Evolutionary conservation across 208 protist species (phyloP).

Genomic region (Wallacemonas sp.): DNA sequence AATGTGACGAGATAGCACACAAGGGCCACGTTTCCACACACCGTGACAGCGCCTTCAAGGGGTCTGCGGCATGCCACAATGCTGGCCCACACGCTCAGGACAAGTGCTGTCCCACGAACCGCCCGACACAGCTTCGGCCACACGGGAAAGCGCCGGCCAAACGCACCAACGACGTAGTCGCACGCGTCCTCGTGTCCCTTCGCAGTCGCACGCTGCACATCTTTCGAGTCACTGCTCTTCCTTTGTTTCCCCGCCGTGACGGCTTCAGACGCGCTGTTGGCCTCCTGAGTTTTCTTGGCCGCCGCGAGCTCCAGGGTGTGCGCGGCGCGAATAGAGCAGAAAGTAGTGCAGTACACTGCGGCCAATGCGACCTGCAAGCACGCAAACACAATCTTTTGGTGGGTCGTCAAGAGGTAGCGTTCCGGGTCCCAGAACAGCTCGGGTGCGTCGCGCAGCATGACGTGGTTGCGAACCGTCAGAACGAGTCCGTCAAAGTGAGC

Average conservation of each 20-base stretch:
- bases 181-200: background rate
- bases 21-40: slow-evolving; percentile 44
- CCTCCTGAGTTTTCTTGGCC: background rate
- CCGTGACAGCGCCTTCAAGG: slow-evolving; percentile 46
- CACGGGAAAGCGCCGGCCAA: slow-evolving; percentile 28
- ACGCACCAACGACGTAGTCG: slow-evolving; percentile 45
- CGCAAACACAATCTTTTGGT: slow-evolving; percentile 37
- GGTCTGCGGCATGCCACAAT: slow-evolving; percentile 58
- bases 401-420: slow-evolving; percentile 34
- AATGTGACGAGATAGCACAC: slow-evolving; percentile 31
- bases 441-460: slow-evolving; percentile 36
- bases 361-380: slow-evolving; percentile 38
- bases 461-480: slow-evolving; percentile 57
- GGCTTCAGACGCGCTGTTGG: too few relatives aligned
- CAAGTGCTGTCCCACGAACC: slow-evolving; percentile 13
- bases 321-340: slow-evolving; percentile 31
- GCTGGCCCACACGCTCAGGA: slow-evolving; percentile 39
- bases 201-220: background rate
- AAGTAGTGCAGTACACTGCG: slow-evolving; percentile 39
- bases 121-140: slow-evolving; percentile 8
- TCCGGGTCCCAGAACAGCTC: slow-evolving; percentile 44
- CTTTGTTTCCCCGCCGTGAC: too few relatives aligned
- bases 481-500: slow-evolving; percentile 70
- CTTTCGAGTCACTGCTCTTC: too few relatives aligned
- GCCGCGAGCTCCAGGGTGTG: slow-evolving; percentile 15